A percentile compares a stretch with the other conserved stretches of the same genome.
These are phyloP conservation scores for Litsea cubeba DNA, from an alignment of 164 flowering plant species.

Conservation along the genomic window DNA sequence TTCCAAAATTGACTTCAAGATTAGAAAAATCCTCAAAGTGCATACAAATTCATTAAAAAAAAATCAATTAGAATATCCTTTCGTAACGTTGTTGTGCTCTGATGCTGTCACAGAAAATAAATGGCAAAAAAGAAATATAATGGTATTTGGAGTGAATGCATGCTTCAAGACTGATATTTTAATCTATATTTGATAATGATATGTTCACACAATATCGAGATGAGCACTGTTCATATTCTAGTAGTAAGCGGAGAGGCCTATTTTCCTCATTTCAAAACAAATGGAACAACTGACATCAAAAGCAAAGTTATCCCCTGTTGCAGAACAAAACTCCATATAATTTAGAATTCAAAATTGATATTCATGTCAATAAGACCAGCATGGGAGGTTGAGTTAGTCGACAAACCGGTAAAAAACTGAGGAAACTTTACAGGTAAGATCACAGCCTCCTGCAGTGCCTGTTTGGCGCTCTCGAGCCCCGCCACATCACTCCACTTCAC, in stretches of 20 bases:
- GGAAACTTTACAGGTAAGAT: constrained; percentile 95
- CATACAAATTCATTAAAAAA: too few species aligned
- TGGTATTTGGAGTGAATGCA: not conserved
- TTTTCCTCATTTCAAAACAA: not conserved
- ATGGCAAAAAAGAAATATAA: too few species aligned
- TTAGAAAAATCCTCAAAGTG: too few species aligned
- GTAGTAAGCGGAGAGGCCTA: not conserved
- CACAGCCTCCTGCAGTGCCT: constrained; percentile 96
- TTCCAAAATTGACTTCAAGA: too few species aligned
- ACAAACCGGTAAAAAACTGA: constrained; percentile 86
- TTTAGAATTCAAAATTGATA: not conserved
- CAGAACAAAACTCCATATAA: not conserved
- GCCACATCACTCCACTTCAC: constrained; percentile 98
- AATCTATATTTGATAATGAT: not conserved
- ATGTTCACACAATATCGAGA: not conserved
- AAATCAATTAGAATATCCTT: too few species aligned
- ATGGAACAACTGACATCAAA: not conserved
- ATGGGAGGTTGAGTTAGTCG: not conserved
- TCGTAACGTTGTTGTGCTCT: too few species aligned
- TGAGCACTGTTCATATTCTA: not conserved
- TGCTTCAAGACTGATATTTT: not conserved
- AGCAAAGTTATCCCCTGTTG: too few species aligned
- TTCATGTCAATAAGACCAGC: not conserved
- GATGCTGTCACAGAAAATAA: too few species aligned
- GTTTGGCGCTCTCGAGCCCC: constrained; percentile 94